These are phyloP conservation scores for Hymenoscyphus occultus DNA, from an alignment of 2,329 filamentous ascomycete species.

Conservation along the genomic window DNA sequence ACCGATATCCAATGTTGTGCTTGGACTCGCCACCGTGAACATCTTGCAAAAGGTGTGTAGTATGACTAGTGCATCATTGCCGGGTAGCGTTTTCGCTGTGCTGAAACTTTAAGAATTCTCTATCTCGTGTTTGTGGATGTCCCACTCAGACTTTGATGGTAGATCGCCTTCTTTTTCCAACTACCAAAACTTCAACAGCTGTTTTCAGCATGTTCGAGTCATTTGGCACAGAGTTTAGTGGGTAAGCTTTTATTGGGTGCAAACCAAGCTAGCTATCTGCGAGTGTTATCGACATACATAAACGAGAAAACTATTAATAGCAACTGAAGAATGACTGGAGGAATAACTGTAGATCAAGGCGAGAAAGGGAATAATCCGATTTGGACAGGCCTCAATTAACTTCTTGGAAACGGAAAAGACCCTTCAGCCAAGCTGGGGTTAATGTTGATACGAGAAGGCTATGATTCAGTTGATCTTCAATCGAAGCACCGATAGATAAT, in stretches of 20 bases:
- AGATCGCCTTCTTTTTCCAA: neutral
- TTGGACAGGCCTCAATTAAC: neutral
- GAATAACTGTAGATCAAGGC: neutral
- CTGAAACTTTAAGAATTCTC: neutral
- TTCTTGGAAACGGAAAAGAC: neutral
- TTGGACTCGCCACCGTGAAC: neutral
- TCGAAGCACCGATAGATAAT: neutral
- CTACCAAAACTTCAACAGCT: neutral
- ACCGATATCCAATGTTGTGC: neutral
- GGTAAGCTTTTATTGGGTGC: slow-evolving; percentile 3
- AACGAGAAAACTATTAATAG: slow-evolving; percentile 7
- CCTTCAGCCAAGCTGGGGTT: neutral
- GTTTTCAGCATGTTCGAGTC: neutral
- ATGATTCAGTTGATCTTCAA: neutral
- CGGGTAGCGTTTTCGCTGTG: neutral
- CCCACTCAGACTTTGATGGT: neutral
- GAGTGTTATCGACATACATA: neutral
- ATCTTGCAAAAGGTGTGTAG: neutral
- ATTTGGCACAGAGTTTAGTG: neutral
- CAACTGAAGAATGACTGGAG: slow-evolving; percentile 1
- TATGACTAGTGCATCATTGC: neutral
- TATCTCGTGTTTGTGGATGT: neutral
- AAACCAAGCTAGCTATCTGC: neutral
- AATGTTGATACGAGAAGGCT: neutral
- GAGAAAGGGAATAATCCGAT: neutral